Conservation (phyloP, 2,329 filamentous ascomycete species). For the Lasiodiplodia hormozganensis region DNA sequence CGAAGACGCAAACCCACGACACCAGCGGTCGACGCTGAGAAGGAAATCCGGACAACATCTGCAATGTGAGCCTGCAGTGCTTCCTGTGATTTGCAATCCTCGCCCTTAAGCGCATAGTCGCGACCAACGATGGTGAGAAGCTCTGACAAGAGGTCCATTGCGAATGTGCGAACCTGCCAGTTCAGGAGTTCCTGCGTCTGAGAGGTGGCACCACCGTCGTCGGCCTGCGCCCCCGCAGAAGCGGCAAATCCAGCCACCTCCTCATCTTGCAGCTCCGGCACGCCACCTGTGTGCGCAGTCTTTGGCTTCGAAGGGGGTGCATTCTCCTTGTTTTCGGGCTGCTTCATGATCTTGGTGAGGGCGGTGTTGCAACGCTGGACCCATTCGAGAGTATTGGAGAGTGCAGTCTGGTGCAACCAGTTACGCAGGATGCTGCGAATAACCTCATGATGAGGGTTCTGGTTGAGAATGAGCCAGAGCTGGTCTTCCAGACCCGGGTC, state of each 20-base stretch:
- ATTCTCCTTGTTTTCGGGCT: slow-evolving; percentile 52
- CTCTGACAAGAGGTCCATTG: slow-evolving; percentile 86
- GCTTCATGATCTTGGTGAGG: slow-evolving; percentile 79
- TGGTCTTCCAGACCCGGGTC: slow-evolving; percentile 84
- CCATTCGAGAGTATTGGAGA: slow-evolving; percentile 83
- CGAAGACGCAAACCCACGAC: slow-evolving; percentile 89
- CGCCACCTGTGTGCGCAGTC: slow-evolving; percentile 44
- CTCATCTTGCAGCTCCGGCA: slow-evolving; percentile 89
- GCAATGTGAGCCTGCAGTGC: slow-evolving; percentile 84
- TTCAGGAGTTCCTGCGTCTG: slow-evolving; percentile 81
- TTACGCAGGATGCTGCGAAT: slow-evolving; percentile 89
- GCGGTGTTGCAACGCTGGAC: slow-evolving; percentile 87
- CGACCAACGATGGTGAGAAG: slow-evolving; percentile 80
- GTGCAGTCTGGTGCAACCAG: slow-evolving; percentile 90
- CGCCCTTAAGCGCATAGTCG: slow-evolving; percentile 73
- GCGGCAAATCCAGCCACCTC: slow-evolving; percentile 94
- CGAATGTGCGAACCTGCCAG: slow-evolving; percentile 96
- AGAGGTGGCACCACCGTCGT: slow-evolving; percentile 48
- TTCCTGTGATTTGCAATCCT: slow-evolving; percentile 77
- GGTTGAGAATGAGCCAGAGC: slow-evolving; percentile 88
- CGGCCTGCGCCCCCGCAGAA: slow-evolving; percentile 64
- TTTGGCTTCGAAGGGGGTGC: slow-evolving; percentile 53
- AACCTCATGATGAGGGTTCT: slow-evolving; percentile 74
- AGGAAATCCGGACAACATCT: slow-evolving; percentile 95
- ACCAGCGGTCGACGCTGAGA: slow-evolving; percentile 93